phyloP scores from a whole-genome alignment of 257 asterid genomes.

The Salvia rosmarinus region DNA sequence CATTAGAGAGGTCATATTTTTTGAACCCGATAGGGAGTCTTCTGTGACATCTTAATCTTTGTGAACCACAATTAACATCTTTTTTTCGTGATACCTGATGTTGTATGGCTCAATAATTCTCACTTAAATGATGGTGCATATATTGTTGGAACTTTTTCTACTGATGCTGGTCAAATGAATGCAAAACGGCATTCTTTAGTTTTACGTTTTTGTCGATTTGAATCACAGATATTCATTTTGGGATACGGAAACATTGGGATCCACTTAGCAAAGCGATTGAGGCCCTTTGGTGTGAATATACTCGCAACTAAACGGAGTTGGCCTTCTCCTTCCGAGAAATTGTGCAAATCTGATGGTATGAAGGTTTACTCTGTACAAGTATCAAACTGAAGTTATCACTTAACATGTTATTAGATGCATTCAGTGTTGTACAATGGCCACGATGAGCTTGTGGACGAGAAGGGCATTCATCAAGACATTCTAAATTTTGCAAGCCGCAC shows the following conservation, averaged over 20 bases:
- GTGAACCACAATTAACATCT: too few species aligned
- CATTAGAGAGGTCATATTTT: too few species aligned
- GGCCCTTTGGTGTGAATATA: constrained; percentile 87
- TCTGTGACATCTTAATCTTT: too few species aligned
- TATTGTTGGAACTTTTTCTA: too few species aligned
- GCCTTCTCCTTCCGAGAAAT: constrained; percentile 46
- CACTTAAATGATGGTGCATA: too few species aligned
- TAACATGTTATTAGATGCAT: constrained; percentile 30
- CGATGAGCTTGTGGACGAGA: constrained; percentile 73
- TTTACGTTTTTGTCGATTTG: background rate
- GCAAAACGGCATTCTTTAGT: background rate
- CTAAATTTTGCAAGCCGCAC: constrained; percentile 73
- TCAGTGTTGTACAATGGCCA: constrained; percentile 29
- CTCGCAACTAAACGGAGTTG: constrained; percentile 95
- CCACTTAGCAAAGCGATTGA: constrained; percentile 85
- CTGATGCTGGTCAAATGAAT: background rate
- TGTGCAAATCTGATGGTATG: constrained; percentile 51
- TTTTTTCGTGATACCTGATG: too few species aligned
- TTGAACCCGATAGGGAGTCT: too few species aligned
- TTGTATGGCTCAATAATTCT: too few species aligned
- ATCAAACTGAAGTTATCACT: constrained; percentile 14
- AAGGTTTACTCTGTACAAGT: background rate
- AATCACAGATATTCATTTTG: constrained; percentile 69
- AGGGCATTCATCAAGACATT: constrained; percentile 75
- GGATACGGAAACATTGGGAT: constrained; percentile 88